Conservation (phyloP, 176 grass and related monocot genomes). For the Melocanna baccifera region DNA sequence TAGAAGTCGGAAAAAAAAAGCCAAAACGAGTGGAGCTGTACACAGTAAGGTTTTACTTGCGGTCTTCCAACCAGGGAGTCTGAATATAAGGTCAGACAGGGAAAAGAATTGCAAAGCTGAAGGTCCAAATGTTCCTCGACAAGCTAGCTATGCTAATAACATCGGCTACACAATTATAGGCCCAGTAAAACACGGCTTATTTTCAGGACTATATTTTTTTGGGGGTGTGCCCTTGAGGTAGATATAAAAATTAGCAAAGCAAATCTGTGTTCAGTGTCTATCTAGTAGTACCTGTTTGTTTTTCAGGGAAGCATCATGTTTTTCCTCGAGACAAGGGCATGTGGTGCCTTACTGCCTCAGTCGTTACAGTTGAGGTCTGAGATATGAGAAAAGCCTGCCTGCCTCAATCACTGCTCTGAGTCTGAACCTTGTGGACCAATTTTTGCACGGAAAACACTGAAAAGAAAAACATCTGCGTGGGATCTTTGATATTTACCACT, state of each 20-base stretch:
- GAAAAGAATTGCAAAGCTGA: background rate
- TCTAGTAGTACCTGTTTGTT: background rate
- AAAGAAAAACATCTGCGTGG: background rate
- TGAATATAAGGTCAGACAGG: background rate
- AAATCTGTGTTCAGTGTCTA: background rate
- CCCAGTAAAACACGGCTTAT: background rate
- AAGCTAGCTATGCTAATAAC: background rate
- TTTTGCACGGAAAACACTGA: background rate
- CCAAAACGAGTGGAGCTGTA: no score
- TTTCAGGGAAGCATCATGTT: background rate
- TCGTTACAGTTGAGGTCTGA: background rate
- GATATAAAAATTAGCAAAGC: background rate
- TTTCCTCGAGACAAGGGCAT: conserved; percentile 27
- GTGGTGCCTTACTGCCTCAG: conserved; percentile 13
- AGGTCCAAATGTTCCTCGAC: background rate
- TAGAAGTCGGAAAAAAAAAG: no score
- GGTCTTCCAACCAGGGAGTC: background rate
- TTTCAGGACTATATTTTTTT: background rate
- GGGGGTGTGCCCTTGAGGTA: background rate
- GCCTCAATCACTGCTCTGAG: background rate
- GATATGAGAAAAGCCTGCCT: conserved; percentile 30
- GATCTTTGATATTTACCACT: background rate
- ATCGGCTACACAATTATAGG: background rate
- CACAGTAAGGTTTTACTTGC: background rate
- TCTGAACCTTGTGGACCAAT: background rate